Evolutionary conservation across 2,329 filamentous ascomycete species (phyloP), one percentile per base, ranked within the genome.

Genomic region (Biscogniauxia mediterranea): DNA sequence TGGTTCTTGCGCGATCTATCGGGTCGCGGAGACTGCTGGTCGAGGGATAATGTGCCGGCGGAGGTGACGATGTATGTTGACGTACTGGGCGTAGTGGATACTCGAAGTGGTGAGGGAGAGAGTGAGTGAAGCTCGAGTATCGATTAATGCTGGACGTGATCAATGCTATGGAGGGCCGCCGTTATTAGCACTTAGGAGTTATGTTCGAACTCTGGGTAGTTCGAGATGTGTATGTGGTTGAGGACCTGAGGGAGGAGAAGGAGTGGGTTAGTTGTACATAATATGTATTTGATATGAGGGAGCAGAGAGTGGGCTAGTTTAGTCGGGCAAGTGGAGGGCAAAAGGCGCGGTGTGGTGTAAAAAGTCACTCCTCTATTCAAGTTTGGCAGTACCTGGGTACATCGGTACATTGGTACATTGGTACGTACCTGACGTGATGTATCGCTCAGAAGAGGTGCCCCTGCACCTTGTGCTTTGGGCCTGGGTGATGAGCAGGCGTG

Each of bases 211-310:
- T 62, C 62, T 60, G 61, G 64, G 69, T 9, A 52, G 67, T 60
- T 66, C 62, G 67, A 62, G 67, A 64, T 66, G 63, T 63, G 61
- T 64, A 60, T 61, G 56, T 54, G 57, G 58, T 63, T 57, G 53
- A 58, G 62, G 60, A 54, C 38, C 17, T 46, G 69, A 64, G 64
- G 60, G 60, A 59, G 59, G 61, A 61, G 66, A 56, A 61, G 61
- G 68, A 65, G 69, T 69, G 72, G 72, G 68, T 32, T 73, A 73
- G 69, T 68, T 69, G 70, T 74, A 74, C 71, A 73, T 73, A 70
- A 67, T 66, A 72, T 70, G 69, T 71, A 71, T 71, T 69, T 71
- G 65, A 68, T 69, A 69, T 63, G 68, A 67, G 66, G 64, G 66
- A 67, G 67, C 64, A 63, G 63, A 62, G 56, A 55, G 57, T 53